Conservation (phyloP, 2,329 filamentous ascomycete species). For the Fusarium tjaetaba region DNA sequence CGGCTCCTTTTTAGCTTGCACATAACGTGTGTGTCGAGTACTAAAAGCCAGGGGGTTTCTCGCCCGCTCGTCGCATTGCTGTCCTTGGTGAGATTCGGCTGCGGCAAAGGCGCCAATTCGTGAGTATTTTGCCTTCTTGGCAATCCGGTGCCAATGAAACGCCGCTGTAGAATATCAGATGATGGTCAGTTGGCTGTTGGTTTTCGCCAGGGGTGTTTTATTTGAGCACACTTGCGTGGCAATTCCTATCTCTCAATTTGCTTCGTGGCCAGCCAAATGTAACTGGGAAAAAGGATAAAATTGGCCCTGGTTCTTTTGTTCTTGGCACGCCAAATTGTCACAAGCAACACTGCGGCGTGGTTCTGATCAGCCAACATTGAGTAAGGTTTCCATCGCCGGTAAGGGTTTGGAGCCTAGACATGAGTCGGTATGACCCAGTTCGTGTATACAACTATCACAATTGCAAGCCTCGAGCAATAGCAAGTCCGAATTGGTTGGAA, state of each 20-base stretch:
- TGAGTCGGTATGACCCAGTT: neutral
- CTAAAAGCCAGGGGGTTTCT: neutral
- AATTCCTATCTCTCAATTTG: neutral
- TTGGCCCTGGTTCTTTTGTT: neutral
- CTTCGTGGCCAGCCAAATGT: no score
- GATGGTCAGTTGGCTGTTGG: neutral
- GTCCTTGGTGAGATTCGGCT: neutral
- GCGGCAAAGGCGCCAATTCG: neutral
- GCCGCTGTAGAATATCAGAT: neutral
- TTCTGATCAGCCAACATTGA: neutral
- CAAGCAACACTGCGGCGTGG: neutral
- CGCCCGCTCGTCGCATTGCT: neutral
- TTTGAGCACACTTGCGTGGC: neutral
- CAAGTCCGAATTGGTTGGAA: neutral
- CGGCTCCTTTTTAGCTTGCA: neutral
- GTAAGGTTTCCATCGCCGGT: neutral
- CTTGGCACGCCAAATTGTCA: neutral
- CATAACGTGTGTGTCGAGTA: neutral
- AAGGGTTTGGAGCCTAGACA: neutral
- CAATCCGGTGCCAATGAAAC: neutral
- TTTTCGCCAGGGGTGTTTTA: neutral
- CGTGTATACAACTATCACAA: neutral
- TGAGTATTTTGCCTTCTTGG: neutral
- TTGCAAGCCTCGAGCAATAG: neutral
- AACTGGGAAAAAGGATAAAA: neutral